These are phyloP conservation scores for Ceriops zippeliana DNA, from an alignment of 345 rosid genomes.

Conservation along the genomic window DNA sequence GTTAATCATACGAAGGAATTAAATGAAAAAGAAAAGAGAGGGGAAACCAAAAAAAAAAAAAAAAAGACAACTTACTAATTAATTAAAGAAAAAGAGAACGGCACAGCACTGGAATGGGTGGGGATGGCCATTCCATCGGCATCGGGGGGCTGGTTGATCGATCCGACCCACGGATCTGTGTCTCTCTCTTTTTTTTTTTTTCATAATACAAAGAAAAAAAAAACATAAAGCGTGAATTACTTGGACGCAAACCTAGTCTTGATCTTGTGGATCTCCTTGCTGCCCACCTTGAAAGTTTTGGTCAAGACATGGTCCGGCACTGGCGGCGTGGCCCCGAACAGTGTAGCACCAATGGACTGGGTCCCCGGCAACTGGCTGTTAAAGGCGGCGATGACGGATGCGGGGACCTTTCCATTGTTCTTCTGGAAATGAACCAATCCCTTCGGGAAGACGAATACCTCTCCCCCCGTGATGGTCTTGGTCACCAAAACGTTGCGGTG, in stretches of 20 bases:
- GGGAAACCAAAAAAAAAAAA: not conserved
- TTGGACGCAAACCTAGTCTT: slow-evolving; percentile 25
- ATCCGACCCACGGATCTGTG: too few relatives aligned
- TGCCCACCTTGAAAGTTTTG: slow-evolving; percentile 22
- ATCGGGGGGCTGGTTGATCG: too few relatives aligned
- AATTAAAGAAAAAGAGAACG: too few relatives aligned
- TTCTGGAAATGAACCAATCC: slow-evolving; percentile 30
- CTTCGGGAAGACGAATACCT: slow-evolving; percentile 22
- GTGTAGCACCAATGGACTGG: slow-evolving; percentile 16
- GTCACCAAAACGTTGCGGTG: slow-evolving; percentile 20
- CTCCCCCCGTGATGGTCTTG: slow-evolving; percentile 19
- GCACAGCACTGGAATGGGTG: too few relatives aligned
- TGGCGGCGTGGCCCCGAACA: slow-evolving; percentile 23
- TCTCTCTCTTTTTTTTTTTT: too few relatives aligned
- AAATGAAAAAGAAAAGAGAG: too few relatives aligned
- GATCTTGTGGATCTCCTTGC: slow-evolving; percentile 18
- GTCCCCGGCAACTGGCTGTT: slow-evolving; percentile 35
- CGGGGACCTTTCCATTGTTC: slow-evolving; percentile 15
- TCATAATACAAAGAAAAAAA: not conserved
- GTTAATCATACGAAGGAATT: too few relatives aligned
- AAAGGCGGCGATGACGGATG: slow-evolving; percentile 25
- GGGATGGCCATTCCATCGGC: too few relatives aligned
- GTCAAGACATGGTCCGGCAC: slow-evolving; percentile 25
- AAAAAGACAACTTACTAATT: not conserved
- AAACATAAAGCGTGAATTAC: not conserved